phyloP scores from a whole-genome alignment of 2,329 filamentous ascomycete species.

The Venturia oleaginea region DNA sequence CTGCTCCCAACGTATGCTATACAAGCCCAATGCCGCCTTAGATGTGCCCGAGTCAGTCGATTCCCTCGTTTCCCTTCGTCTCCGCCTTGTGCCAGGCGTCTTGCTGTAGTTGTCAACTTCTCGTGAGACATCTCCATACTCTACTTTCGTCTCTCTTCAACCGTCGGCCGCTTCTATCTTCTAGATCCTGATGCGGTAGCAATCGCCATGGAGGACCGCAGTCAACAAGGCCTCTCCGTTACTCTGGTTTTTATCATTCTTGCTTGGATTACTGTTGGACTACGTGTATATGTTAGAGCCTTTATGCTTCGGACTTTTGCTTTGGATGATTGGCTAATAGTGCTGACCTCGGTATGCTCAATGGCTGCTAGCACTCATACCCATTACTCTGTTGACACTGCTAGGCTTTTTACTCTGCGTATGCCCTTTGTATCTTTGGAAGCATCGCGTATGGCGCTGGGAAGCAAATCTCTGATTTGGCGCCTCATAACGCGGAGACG shows the following conservation, averaged over 20 bases:
- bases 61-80: not conserved
- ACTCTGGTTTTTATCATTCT: not conserved
- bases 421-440: not conserved
- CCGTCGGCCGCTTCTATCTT: not conserved
- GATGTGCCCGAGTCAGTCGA: not conserved
- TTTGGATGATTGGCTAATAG: constrained; percentile 15
- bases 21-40: not conserved
- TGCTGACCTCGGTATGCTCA: constrained; percentile 9
- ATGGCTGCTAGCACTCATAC: not conserved
- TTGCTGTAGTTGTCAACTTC: not conserved
- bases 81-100: not conserved
- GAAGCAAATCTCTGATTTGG: constrained; percentile 2
- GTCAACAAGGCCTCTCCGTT: not conserved
- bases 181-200: constrained; percentile 2
- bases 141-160: not conserved
- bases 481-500: not conserved
- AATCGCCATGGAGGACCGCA: constrained; percentile 12
- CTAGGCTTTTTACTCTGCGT: constrained; percentile 3
- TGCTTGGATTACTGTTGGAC: constrained; percentile 6
- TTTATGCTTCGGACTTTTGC: constrained; percentile 10
- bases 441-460: constrained; percentile 10
- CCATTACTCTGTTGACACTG: not conserved
- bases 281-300: constrained; percentile 7
- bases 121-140: too few species aligned
- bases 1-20: not conserved